Evolutionary conservation across 176 grass and related monocot species (phyloP).

Genomic region (Eragrostis curvula): DNA sequence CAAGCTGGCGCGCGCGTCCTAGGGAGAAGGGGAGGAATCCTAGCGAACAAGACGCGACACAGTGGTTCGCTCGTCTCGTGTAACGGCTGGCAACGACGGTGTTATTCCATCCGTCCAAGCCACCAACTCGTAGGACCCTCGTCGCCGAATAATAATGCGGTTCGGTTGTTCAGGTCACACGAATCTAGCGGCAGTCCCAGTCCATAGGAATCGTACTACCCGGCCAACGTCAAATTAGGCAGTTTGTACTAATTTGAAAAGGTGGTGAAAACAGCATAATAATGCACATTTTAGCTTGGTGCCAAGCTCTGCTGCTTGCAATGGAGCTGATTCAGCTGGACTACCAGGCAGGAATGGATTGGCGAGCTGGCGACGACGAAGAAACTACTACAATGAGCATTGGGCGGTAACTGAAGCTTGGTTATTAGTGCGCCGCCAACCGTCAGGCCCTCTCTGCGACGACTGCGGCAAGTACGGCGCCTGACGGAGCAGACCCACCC

Average conservation of each 20-base stretch:
- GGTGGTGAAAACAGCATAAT: no score
- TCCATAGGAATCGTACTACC: not conserved
- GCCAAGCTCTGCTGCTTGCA: no score
- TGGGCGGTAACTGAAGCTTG: not conserved
- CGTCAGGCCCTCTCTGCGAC: not conserved
- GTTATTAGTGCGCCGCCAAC: conserved; percentile 31
- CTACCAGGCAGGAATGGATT: no score
- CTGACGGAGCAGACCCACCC: not conserved
- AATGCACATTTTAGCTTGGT: no score
- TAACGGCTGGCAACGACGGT: conserved; percentile 20
- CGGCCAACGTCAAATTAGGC: conserved; percentile 26
- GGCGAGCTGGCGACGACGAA: no score
- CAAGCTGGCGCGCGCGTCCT: conserved; percentile 5
- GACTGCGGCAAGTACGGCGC: conserved; percentile 1
- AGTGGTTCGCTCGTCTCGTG: not conserved
- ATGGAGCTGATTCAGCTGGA: no score
- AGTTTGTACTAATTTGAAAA: conserved; percentile 11
- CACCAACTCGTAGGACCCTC: conserved; percentile 36
- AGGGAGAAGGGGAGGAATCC: conserved; percentile 29
- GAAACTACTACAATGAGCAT: no score
- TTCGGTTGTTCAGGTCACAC: conserved; percentile 5
- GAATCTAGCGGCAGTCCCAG: not conserved
- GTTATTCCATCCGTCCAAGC: not conserved
- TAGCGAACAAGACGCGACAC: not conserved
- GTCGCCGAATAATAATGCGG: conserved; percentile 27